Base-by-base conservation (phyloP, 805 yeast species). In the Spathaspora gorwiae region DNA sequence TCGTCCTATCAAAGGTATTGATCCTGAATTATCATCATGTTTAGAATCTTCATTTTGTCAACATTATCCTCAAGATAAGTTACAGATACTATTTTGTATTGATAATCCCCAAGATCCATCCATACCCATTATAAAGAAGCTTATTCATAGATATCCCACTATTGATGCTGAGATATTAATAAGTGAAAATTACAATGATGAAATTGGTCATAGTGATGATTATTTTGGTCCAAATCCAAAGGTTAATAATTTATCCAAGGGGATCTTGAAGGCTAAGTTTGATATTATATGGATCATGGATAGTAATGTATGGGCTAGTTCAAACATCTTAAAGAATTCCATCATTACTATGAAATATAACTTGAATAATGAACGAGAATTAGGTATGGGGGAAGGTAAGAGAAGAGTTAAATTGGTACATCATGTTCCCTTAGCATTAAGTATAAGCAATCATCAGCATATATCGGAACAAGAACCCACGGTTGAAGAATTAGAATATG, bases 251-350 rank as follows among this genome's bases (percentile, higher is more conserved):
- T 67, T 89, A 39, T 81, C 89, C n/a, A 86, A 86, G 60, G 96
- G 95, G 6, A 87, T 83, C 57, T 61, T 68, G 35, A 62, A 62
- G 2, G 92, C 96, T 7, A 76, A 78, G 53, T 69, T 78, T 61
- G 96, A 89, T 57, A 75, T 85, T 14, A 53, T 90, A 10, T 89
- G 97, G 96, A 80, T 87, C 12, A 73, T 87, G 67, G 97, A 89
- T 64, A 81, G 90, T 26, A 89, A 89, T 56, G 94, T 87, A 6
- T 85, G 89, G 87, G 85, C 83, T 1, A 65, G 80, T 31, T 79
- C 83, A 1, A 79, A 83, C 24, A 75, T 89, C 1, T 65, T 89
- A 52, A 64, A 66, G 12, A 75, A 92, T 45, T 84, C 95, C 0
- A 83, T 87, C 5, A 57, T 54, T 43, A 73, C 83, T 4, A 62